A percentile compares a stretch with the other conserved stretches of the same genome.
These are phyloP conservation scores for Verticillium nubilum DNA, from an alignment of 2,329 filamentous ascomycete species.

Conservation along the genomic window DNA sequence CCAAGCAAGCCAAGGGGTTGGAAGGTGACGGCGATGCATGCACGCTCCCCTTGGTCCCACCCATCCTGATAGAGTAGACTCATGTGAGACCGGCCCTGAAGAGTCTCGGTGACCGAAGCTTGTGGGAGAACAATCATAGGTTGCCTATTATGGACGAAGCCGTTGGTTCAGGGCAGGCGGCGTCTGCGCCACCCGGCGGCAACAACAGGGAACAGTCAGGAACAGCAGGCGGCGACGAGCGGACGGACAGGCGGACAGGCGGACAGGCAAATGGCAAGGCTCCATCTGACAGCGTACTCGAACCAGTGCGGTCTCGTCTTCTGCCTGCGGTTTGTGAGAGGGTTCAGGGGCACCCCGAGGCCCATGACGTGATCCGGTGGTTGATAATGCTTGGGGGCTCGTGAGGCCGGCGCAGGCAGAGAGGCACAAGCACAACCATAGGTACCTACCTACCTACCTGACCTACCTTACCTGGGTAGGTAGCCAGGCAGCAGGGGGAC, in stretches of 20 bases:
- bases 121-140: conserved; percentile 28
- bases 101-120: conserved; percentile 38
- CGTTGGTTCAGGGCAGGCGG: conserved; percentile 12
- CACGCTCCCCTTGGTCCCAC: conserved; percentile 12
- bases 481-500: neutral
- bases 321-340: neutral
- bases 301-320: neutral
- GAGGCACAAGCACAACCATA: neutral
- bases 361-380: neutral
- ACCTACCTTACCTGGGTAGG: no score
- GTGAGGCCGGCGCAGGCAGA: neutral
- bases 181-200: conserved; percentile 6
- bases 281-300: neutral
- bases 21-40: neutral
- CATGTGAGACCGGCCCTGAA: conserved; percentile 28
- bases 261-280: neutral
- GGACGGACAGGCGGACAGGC: neutral
- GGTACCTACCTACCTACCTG: no score
- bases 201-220: neutral
- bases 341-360: neutral
- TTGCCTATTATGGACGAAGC: conserved; percentile 26
- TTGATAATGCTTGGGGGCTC: neutral
- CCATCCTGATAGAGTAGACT: conserved; percentile 14
- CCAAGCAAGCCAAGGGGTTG: neutral
- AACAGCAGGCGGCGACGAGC: neutral